Base-by-base conservation (phyloP, 164 flowering plant species). In the Aristolochia californica region DNA sequence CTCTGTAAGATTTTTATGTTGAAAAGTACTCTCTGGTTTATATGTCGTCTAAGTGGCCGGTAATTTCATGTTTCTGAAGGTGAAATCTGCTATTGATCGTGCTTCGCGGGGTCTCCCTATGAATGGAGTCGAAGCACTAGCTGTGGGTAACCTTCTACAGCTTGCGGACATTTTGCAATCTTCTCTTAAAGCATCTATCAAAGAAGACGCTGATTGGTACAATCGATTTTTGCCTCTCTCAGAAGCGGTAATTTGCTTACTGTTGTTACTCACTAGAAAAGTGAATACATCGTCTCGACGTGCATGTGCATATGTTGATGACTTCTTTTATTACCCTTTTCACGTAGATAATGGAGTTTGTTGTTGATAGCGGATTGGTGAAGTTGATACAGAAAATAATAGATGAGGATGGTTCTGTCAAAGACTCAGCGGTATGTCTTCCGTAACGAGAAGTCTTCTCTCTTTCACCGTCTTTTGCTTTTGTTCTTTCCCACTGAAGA, bases 341-440 rank as follows among this genome's bases (percentile, higher is more conserved):
- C 57, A 70, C 67, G 66, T 75, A 89, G 97, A 79, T 87, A 62
- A 58, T 74, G 71, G 72, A 74, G 43, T 30, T 82, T 66, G 76
- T 74, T 18, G 64, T 74, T 24, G 82, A 74, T 68, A 71, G 62
- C 50, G 60, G 81, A 9, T 64, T 90, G 53, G 47, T 80, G 38
- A 83, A 73, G 80, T 68, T 69, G 48, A 74, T 85, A 61, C 75
- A 68, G 57, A 80, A 78, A 70, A 78, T 82, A 56, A 60, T 90
- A 59, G 87, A 87, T 63, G 93, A 83, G 66, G 91, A 83, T 78
- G 95, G 90, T 58, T 77, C 75, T 40, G 84, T 90, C 56, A 90
- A 83, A 73, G 97, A 90, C 66, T 79, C 91, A 57, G 97, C 93
- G 66, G 97, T 89, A 49, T 63, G 84, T 5, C 26, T 54, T 54